phyloP scores from a whole-genome alignment of 176 grass and related monocot species.

The Juncus effusus region DNA sequence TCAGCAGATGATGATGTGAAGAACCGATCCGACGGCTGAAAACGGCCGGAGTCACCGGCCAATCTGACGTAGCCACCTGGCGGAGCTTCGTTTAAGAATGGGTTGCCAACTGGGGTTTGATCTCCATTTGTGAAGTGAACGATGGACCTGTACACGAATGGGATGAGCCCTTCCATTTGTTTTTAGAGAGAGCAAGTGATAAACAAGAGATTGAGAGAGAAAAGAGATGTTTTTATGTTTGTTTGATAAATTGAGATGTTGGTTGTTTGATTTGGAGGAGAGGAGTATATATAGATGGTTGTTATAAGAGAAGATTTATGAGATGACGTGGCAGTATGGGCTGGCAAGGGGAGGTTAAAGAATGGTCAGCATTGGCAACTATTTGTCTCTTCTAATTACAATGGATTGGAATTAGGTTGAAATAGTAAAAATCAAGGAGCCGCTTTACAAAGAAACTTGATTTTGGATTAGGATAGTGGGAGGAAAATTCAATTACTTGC shows the following conservation, averaged over 20 bases:
- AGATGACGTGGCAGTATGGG: too few relatives aligned
- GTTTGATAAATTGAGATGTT: neutral
- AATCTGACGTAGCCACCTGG: constrained; percentile 23
- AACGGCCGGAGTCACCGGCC: constrained; percentile 8
- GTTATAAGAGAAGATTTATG: too few relatives aligned
- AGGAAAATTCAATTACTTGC: too few relatives aligned
- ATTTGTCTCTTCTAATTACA: too few relatives aligned
- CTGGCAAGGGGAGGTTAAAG: too few relatives aligned
- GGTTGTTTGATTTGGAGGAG: neutral
- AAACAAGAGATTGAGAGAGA: neutral
- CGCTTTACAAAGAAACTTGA: too few relatives aligned
- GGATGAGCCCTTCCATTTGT: constrained; percentile 31
- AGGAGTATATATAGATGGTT: too few relatives aligned
- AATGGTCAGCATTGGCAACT: too few relatives aligned
- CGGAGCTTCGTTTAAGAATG: constrained; percentile 9
- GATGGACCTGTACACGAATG: constrained; percentile 30
- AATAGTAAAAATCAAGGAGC: too few relatives aligned
- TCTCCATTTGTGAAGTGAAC: constrained; percentile 18
- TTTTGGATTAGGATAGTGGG: too few relatives aligned
- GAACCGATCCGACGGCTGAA: constrained; percentile 4
- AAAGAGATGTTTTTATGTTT: neutral
- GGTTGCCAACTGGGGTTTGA: constrained; percentile 6
- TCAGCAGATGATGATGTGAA: neutral
- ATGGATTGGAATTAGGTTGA: too few relatives aligned
- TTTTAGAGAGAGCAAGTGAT: neutral